Percentiles rank a stretch among this genome's conserved stretches.
Conservation (phyloP, 768 basidiomycete genomes). For the Peribolospora kevripleyi region DNA sequence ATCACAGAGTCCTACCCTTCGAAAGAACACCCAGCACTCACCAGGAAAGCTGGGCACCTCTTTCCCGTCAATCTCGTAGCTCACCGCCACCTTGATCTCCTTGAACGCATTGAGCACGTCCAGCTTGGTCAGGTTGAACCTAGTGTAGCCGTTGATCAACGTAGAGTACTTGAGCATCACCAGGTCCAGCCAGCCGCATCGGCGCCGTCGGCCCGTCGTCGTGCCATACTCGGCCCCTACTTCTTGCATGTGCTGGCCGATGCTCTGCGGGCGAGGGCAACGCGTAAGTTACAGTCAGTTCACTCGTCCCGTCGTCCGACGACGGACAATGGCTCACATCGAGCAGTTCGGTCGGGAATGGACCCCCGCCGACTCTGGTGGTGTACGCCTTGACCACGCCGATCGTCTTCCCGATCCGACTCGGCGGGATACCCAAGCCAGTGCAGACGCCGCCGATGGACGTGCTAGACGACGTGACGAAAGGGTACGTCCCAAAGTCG, state of each 20-base stretch:
- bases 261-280: conserved; percentile 27
- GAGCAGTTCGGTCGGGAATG: conserved; percentile 88
- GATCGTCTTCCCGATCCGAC: conserved; percentile 56
- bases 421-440: conserved; percentile 87
- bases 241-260: conserved; percentile 73
- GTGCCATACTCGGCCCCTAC: conserved; percentile 77
- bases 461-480: conserved; percentile 83
- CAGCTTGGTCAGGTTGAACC: conserved; percentile 82
- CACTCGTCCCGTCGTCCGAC: neutral
- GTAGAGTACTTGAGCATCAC: conserved; percentile 81
- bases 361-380: conserved; percentile 92
- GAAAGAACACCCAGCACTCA: conserved; percentile 20
- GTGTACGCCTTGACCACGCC: conserved; percentile 98
- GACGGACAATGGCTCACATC: conserved; percentile 30
- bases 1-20: neutral
- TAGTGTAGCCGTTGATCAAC: conserved; percentile 86
- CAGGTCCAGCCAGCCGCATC: conserved; percentile 94
- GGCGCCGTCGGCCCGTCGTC: conserved; percentile 73
- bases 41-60: conserved; percentile 70
- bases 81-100: conserved; percentile 69
- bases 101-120: conserved; percentile 64
- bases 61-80: conserved; percentile 52
- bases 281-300: neutral
- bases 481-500: conserved; percentile 95
- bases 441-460: conserved; percentile 88